Evolutionary conservation across 441 rosid genomes (phyloP), one percentile per base, ranked within the genome.

Genomic region (Hura crepitans): DNA sequence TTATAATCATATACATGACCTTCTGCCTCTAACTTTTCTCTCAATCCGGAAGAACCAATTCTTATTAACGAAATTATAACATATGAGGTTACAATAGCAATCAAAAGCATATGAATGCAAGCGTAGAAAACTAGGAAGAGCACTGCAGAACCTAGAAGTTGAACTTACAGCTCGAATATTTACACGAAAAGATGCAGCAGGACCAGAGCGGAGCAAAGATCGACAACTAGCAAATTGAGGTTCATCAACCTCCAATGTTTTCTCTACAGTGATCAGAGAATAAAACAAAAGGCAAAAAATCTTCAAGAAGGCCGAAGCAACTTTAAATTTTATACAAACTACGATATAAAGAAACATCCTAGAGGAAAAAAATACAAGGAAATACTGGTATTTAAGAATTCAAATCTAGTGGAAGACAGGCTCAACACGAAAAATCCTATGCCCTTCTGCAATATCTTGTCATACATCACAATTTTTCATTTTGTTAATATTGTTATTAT

Each of bases 131-230:
- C 12, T 13, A 3, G 2, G n/a, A 71, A 49, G 15, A 66, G 10
- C 10, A 45, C 15, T 27, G 37, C 62, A 62, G 62, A 59, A 50
- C 18, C 39, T 53, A 22, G 18, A 15, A 23, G 25, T 51, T n/a
- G 8, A 42, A 86, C 95, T 79, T 81, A 89, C 97, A 1, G 91
- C 96, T 73, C 94, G 80, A 63, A 89, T 90, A 70, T 89, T 89
- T 58, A 85, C 68, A 69, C 91, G 90, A 42, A 93, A 71, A 42
- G 94, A 85, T 59, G 83, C 86, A 62, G 96, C 96, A 35, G 96
- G 96, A 71, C 97, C 98, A 72, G 84, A 79, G 43, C 95, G 85
- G 2, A 86, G 77, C 43, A 85, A 66, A 14, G 88, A 79, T 69
- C 89, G 80, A 81, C 86, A 85, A 25, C 46, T 65, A 39, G 77